Percentiles rank a stretch among this genome's conserved stretches.
Conservation (phyloP, 1,284 basidiomycete genomes). For the Boletus holoroseus region DNA sequence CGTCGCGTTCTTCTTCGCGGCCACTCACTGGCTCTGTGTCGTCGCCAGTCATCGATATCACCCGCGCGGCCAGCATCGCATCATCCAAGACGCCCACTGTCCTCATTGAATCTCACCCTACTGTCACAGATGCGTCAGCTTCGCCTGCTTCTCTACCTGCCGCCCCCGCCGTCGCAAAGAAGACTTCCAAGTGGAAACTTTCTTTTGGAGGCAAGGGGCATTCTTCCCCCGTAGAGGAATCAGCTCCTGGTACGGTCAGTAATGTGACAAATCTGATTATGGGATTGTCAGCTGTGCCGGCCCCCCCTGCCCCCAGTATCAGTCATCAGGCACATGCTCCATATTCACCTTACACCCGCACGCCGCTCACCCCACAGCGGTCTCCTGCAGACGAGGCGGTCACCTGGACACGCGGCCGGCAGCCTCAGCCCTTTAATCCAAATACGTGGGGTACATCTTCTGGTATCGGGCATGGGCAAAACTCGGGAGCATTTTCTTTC, state of each 20-base stretch:
- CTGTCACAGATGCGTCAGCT: slow-evolving; percentile 6
- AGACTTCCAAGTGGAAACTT: slow-evolving; percentile 75
- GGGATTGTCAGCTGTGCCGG: slow-evolving; percentile 37
- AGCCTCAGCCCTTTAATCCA: slow-evolving; percentile 22
- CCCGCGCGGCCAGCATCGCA: slow-evolving; percentile 22
- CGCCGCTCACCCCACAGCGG: slow-evolving; percentile 33
- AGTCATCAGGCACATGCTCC: slow-evolving; percentile 22
- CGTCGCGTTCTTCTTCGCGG: slow-evolving; percentile 32
- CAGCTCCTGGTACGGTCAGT: slow-evolving; percentile 46
- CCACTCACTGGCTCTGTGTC: slow-evolving; percentile 10
- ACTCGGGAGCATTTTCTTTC: slow-evolving; percentile 10
- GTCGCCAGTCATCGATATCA: slow-evolving; percentile 23
- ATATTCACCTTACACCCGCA: slow-evolving; percentile 28
- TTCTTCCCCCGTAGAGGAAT: slow-evolving; percentile 43
- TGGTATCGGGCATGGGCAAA: slow-evolving; percentile 10
- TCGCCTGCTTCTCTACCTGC: slow-evolving; percentile 7
- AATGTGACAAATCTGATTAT: slow-evolving; percentile 68
- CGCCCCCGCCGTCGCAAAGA: slow-evolving; percentile 43
- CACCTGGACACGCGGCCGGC: slow-evolving; percentile 33
- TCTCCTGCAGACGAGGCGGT: slow-evolving; percentile 35
- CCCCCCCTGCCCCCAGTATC: slow-evolving; percentile 12
- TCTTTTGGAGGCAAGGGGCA: slow-evolving; percentile 59
- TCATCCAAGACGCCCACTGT: slow-evolving; percentile 21
- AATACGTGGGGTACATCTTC: slow-evolving; percentile 19
- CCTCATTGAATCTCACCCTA: slow-evolving; percentile 8